Evolutionary conservation across 805 yeast genomes (phyloP), one percentile per base, ranked within the genome.

Genomic region (Dipodascopsis uninucleata): DNA sequence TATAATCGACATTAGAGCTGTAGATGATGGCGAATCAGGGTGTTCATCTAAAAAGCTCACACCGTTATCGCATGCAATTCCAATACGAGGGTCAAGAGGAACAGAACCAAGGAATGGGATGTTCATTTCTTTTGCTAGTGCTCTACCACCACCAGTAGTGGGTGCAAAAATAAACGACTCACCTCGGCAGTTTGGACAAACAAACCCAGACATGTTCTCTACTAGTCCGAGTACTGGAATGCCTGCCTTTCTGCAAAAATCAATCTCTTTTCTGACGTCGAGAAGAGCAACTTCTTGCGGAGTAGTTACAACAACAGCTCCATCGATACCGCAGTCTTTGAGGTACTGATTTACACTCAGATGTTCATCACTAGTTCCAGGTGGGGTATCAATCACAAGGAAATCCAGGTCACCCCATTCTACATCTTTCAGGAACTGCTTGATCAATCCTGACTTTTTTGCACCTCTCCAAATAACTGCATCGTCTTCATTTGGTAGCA

Each of bases 301-400:
- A 0, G 98, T 93, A 0, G 98, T 90, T 28, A 93, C 93, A 2
- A 93, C 75, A 24, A 93, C 71, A 0, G 98, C 98, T 1, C 99
- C 99, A 62, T 90, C 97, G 1, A 93, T 80, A 0, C 96, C 96
- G 3, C 83, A 79, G 28, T 86, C 95, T 58, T 85, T 84, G 75
- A 93, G 70, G 60, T 85, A 89, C 40, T 85, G 81, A 25, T 89
- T 85, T 25, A 93, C 89, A 5, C 95, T 81, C 32, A 93, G 73
- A 66, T 93, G 99, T 63, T 93, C 99, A 65, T 93, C 99, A 0
- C 96, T 83, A 0, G 99, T 93, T 0, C 99, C 98, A 0, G 99
- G 99, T 0, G 98, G 99, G 0, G 99, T 93, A 60, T 93, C 99
- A 14, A 93, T 83, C 12, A 93, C 75, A 55, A 93, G 70, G 59